Conservation (phyloP, 108 stramenopile genomes). For the Pinguiococcus pyrenoidosus region DNA sequence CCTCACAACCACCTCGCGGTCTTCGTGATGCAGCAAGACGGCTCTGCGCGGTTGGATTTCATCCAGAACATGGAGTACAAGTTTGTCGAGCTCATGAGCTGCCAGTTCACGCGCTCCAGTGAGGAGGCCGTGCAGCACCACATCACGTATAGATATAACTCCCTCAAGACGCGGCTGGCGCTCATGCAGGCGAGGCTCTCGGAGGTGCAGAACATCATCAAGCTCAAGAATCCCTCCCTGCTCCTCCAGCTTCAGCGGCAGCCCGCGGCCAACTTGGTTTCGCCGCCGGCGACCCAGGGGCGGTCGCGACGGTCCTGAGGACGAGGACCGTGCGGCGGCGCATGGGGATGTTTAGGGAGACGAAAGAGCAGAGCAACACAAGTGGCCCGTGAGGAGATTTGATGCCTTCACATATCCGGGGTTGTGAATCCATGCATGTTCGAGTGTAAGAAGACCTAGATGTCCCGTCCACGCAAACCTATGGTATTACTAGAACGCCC, state of each 20-base stretch:
- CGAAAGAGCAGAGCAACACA: too few relatives aligned
- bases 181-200: conserved; percentile 41
- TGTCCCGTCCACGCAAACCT: too few relatives aligned
- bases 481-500: too few relatives aligned
- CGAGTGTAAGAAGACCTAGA: too few relatives aligned
- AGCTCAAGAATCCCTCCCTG: conserved; percentile 49
- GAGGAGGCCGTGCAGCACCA: conserved; percentile 45
- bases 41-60: conserved; percentile 47
- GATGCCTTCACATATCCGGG: too few relatives aligned
- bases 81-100: conserved; percentile 45
- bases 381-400: too few relatives aligned
- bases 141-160: conserved; percentile 50
- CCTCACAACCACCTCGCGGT: conserved; percentile 47
- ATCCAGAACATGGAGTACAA: conserved; percentile 60
- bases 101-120: conserved; percentile 31
- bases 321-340: too few relatives aligned
- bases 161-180: conserved; percentile 42
- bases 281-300: too few relatives aligned
- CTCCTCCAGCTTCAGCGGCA: conserved; percentile 46
- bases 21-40: conserved; percentile 45
- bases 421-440: too few relatives aligned
- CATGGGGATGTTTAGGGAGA: too few relatives aligned
- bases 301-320: too few relatives aligned
- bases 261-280: too few relatives aligned
- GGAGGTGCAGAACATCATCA: conserved; percentile 44